Conservation (phyloP, 2,329 filamentous ascomycete genomes). For the Mycosphaerella arachidis region DNA sequence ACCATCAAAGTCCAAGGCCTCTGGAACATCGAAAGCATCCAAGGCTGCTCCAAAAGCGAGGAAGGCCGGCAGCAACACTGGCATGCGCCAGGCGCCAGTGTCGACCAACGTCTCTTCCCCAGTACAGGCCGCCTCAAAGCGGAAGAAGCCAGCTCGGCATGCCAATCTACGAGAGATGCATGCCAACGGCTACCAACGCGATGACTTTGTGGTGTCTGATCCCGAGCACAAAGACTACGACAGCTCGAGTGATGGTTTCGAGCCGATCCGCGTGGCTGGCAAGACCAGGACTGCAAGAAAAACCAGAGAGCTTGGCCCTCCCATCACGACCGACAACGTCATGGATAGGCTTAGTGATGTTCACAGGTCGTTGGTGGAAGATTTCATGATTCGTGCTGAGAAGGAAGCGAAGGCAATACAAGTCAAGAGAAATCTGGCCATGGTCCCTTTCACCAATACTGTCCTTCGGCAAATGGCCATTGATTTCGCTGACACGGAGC, state of each 20-base stretch:
- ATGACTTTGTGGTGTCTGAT: constrained; percentile 36
- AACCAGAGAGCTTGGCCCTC: constrained; percentile 47
- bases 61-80: constrained; percentile 22
- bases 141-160: constrained; percentile 29
- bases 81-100: constrained; percentile 47
- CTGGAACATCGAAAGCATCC: constrained; percentile 20
- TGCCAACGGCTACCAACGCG: constrained; percentile 33
- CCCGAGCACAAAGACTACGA: constrained; percentile 28
- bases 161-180: constrained; percentile 26
- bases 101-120: constrained; percentile 68
- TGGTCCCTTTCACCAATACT: constrained; percentile 62
- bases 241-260: constrained; percentile 43
- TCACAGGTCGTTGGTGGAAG: constrained; percentile 59
- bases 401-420: constrained; percentile 58
- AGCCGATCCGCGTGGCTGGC: constrained; percentile 30
- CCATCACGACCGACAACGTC: constrained; percentile 55
- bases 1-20: constrained; percentile 16
- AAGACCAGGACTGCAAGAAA: constrained; percentile 38
- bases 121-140: constrained; percentile 45
- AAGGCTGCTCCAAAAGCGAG: constrained; percentile 34
- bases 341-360: constrained; percentile 53
- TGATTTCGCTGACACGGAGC: constrained; percentile 57
- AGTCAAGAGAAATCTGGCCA: constrained; percentile 53
- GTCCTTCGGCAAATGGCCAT: constrained; percentile 71
- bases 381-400: constrained; percentile 62